phyloP scores from a whole-genome alignment of 192 early-diverging fungal species.

The Oehlia diaphana region DNA sequence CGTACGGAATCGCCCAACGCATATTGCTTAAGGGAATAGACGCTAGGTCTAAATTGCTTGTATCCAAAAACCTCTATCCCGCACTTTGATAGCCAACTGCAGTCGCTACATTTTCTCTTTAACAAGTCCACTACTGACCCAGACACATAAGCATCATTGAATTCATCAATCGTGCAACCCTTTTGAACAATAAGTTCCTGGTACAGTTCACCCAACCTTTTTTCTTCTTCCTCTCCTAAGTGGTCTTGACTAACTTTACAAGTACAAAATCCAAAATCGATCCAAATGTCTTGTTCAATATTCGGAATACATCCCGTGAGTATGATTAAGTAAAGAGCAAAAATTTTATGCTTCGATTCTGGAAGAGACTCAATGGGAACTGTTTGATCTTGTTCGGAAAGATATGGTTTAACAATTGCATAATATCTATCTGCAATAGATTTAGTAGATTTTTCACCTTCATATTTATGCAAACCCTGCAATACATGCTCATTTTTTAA shows the following conservation, averaged over 20 bases:
- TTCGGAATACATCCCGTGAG: neutral
- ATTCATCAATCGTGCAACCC: neutral
- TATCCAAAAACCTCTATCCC: neutral
- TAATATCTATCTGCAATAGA: neutral
- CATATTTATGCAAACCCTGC: constrained; percentile 9
- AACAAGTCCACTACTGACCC: constrained; percentile 6
- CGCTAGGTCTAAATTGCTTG: neutral
- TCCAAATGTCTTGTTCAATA: neutral
- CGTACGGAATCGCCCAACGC: neutral
- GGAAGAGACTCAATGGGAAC: neutral
- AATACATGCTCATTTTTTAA: constrained; percentile 11
- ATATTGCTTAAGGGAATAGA: constrained; percentile 3
- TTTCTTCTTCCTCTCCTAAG: neutral
- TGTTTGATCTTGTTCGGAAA: constrained; percentile 13
- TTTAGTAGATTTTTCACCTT: neutral
- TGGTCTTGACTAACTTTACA: neutral
- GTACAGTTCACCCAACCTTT: neutral
- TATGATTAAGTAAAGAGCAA: neutral
- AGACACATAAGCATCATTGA: neutral
- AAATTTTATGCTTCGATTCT: neutral
- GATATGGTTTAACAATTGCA: neutral
- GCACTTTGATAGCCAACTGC: neutral
- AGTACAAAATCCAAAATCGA: constrained; percentile 14
- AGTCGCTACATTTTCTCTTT: neutral
- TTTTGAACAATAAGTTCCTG: constrained; percentile 4